Conservation (phyloP, 495 filamentous ascomycete genomes). For the Hypoxylon lienhwacheense region DNA sequence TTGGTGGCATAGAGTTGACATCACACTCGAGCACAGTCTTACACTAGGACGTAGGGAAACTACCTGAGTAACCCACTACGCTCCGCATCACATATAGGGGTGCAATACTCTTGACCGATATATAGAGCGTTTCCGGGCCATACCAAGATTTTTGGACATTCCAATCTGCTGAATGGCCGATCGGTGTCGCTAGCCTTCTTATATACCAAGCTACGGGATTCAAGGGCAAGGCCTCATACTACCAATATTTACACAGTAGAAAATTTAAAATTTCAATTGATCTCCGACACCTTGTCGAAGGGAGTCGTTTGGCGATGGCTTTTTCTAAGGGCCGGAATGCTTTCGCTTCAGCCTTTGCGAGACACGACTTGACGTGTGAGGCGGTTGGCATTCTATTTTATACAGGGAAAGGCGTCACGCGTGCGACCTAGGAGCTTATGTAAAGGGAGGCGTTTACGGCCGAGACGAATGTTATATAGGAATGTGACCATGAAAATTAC, state of each 20-base stretch:
- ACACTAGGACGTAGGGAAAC: background rate
- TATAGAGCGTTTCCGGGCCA: slow-evolving; percentile 33
- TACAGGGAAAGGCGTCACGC: slow-evolving; percentile 2
- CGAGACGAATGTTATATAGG: slow-evolving; percentile 25
- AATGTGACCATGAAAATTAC: slow-evolving; percentile 33
- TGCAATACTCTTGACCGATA: slow-evolving; percentile 8
- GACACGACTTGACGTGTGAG: slow-evolving; percentile 23
- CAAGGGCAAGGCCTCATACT: slow-evolving; percentile 9
- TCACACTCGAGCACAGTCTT: slow-evolving; percentile 3
- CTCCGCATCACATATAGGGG: slow-evolving; percentile 17
- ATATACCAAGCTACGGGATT: slow-evolving; percentile 14
- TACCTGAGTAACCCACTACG: slow-evolving; percentile 4
- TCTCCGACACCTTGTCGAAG: background rate
- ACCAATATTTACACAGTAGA: slow-evolving; percentile 8
- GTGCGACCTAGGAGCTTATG: slow-evolving; percentile 3
- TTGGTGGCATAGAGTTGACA: background rate
- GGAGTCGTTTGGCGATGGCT: slow-evolving; percentile 1
- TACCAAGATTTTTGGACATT: no score
- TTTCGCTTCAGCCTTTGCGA: slow-evolving; percentile 11
- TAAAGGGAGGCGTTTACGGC: slow-evolving; percentile 17
- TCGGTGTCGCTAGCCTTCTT: slow-evolving; percentile 17
- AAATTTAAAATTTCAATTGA: background rate
- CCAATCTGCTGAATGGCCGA: slow-evolving; percentile 11
- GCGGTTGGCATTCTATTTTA: slow-evolving; percentile 15
- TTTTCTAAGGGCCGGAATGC: background rate